phyloP scores from a whole-genome alignment of 106 monocot genomes.

The Dioscorea alata region DNA sequence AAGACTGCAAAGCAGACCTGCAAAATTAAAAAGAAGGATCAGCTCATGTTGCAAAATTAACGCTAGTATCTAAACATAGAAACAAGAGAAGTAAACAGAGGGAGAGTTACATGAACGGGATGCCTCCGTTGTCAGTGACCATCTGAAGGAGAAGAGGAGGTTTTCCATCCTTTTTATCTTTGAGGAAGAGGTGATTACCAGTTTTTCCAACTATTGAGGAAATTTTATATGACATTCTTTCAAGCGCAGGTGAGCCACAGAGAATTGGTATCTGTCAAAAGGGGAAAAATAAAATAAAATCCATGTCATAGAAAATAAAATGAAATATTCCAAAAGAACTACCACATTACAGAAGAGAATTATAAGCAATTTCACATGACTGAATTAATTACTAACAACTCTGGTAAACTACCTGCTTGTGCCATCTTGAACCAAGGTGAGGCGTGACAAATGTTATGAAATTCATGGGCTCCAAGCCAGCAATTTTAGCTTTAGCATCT shows the following conservation, averaged over 20 bases:
- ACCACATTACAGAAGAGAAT: neutral
- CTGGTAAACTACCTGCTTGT: slow-evolving; percentile 54
- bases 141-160: slow-evolving; percentile 86
- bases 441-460: slow-evolving; percentile 96
- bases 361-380: neutral
- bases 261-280: slow-evolving; percentile 56
- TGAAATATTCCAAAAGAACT: neutral
- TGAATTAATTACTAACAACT: neutral
- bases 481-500: slow-evolving; percentile 50
- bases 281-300: neutral
- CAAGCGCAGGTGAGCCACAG: slow-evolving; percentile 48
- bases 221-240: slow-evolving; percentile 53
- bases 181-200: slow-evolving; percentile 78
- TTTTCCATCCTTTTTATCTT: slow-evolving; percentile 48
- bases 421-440: slow-evolving; percentile 78
- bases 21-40: slow-evolving; percentile 4
- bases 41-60: neutral
- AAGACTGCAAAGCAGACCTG: slow-evolving; percentile 83
- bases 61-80: too few species aligned
- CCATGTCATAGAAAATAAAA: neutral
- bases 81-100: too few species aligned
- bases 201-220: slow-evolving; percentile 64
- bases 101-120: slow-evolving; percentile 57
- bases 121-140: slow-evolving; percentile 54
- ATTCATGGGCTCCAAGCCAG: slow-evolving; percentile 86